Base-by-base conservation (phyloP, 2,329 filamentous ascomycete species). In the Aspergillus floridensis region DNA sequence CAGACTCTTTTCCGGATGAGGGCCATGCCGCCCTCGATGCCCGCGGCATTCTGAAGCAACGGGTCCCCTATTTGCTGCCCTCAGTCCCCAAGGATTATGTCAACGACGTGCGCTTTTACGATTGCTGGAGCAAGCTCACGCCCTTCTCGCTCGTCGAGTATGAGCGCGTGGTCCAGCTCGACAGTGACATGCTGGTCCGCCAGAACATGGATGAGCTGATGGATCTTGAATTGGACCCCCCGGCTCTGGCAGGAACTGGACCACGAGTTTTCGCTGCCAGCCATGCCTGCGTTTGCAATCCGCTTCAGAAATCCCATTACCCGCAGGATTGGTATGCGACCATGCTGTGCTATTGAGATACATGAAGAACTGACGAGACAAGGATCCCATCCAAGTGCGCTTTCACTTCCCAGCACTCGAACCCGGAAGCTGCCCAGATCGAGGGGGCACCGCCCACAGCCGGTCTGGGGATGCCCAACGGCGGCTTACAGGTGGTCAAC, bases 161-260 rank as follows among this genome's bases (percentile, higher is more conserved):
- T 77, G 81, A 87, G 32, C 85, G 92, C 48, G 86, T 96, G 35
- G 89, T 96, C 48, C 90, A 91, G 78, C 82, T 96, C 57, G 92
- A 96, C 77, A 89, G 88, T 70, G 92, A 96, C 78, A 96, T 96
- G 92, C 78, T 96, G 57, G 86, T 91, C 11, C 76, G 88, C 65
- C 82, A 82, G 68, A 96, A 95, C 76, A 96, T 96, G 90, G 92
- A 96, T 73, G 91, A 96, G 78, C 80, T 96, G 66, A 96, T 96
- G 90, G 86, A 91, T 19, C 68, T 96, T 56, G 79, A 85, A 62
- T 83, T 96, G 55, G 90, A 93, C 74, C 70, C 79, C 19, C 79
- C 85, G 0, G 78, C 77, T 48, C 60, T 81, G 60, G 79, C 68
- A 2, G 86, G 68, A 11, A 78, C 77, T 19, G 86, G 88, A 22